phyloP scores from a whole-genome alignment of 2,329 filamentous ascomycete species.

The Paecilomyces sp. region DNA sequence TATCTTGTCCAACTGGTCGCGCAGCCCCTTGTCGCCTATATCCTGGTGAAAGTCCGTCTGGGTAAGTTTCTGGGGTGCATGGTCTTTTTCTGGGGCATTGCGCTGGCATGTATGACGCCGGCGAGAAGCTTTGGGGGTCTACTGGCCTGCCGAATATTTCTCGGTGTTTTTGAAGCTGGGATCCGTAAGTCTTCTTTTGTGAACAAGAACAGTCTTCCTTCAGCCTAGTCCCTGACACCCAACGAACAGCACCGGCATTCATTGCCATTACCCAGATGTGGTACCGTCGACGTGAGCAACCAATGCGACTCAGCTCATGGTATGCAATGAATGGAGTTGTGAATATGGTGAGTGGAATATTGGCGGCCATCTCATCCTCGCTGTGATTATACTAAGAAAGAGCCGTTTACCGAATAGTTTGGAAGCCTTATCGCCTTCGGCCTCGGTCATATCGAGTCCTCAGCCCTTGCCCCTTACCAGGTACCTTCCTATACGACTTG shows the following conservation, averaged over 20 bases:
- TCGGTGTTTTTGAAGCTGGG: slow-evolving; percentile 51
- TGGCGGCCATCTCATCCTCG: background rate
- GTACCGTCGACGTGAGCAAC: slow-evolving; percentile 48
- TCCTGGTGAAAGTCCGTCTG: slow-evolving; percentile 54
- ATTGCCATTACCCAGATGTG: slow-evolving; percentile 50
- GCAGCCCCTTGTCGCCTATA: slow-evolving; percentile 46
- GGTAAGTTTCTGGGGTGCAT: slow-evolving; percentile 52
- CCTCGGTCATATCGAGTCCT: slow-evolving; percentile 41
- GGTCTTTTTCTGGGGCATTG: slow-evolving; percentile 47
- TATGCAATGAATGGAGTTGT: slow-evolving; percentile 51
- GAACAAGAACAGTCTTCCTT: background rate
- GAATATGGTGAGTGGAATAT: slow-evolving; percentile 34
- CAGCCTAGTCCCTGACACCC: background rate
- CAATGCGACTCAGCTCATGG: slow-evolving; percentile 45
- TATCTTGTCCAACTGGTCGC: slow-evolving; percentile 50
- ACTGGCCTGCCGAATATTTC: slow-evolving; percentile 47
- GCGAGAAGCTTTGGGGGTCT: slow-evolving; percentile 44
- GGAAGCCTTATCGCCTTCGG: slow-evolving; percentile 52
- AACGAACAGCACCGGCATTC: slow-evolving; percentile 39
- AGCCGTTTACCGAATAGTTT: slow-evolving; percentile 14
- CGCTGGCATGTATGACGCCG: slow-evolving; percentile 46
- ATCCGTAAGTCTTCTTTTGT: slow-evolving; percentile 17
- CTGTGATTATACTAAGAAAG: background rate
- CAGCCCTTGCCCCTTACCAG: slow-evolving; percentile 45
- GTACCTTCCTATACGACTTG: slow-evolving; percentile 17